Evolutionary conservation across 2,329 filamentous ascomycete genomes (phyloP).

Genomic region (Trichoderma koningiopsis): DNA sequence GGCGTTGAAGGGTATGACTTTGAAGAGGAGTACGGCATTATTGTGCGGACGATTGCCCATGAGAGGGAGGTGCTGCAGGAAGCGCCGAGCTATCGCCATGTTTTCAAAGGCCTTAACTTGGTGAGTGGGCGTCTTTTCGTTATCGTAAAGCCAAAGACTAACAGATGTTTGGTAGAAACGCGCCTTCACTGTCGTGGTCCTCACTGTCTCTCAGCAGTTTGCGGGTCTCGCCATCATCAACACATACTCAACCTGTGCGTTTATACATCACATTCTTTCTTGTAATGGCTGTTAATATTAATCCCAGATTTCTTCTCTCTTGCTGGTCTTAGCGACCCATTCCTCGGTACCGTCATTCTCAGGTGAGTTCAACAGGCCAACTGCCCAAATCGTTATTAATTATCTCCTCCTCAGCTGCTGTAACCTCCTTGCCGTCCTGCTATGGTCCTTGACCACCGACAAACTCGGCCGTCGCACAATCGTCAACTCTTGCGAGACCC

Average conservation of each 20-base stretch:
- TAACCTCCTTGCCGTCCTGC: background rate
- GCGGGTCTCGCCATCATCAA: background rate
- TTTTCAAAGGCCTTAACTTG: background rate
- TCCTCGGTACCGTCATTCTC: background rate
- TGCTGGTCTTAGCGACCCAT: background rate
- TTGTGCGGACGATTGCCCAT: background rate
- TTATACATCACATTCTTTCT: background rate
- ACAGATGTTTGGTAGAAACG: background rate
- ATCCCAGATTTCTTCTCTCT: background rate
- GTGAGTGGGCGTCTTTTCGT: background rate
- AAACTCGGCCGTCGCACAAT: background rate
- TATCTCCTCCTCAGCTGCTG: background rate
- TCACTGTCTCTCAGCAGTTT: background rate
- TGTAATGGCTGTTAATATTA: background rate
- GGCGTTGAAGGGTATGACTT: background rate
- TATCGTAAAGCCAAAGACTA: background rate
- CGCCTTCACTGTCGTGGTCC: background rate
- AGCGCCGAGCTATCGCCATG: background rate
- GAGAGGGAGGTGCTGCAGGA: background rate
- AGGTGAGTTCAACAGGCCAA: background rate
- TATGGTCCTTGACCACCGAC: background rate
- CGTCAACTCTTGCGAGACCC: background rate
- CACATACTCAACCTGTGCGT: background rate
- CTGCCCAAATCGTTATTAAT: background rate
- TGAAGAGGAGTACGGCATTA: background rate